Base-by-base conservation (phyloP, 345 rosid species). In the Camelina sativa region DNA sequence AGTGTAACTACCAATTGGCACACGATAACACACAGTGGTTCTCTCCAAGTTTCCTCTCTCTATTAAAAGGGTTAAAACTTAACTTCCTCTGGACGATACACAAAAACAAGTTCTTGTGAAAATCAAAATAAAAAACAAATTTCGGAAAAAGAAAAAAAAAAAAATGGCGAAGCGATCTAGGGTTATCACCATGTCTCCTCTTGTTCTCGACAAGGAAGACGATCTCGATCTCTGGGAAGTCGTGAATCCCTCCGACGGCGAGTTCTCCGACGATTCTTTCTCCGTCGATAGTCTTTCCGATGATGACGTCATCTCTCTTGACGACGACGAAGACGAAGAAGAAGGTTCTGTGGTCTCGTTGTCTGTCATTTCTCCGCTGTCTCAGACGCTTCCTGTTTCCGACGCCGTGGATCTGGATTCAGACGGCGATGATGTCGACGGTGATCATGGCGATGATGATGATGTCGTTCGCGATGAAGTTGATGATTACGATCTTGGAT, bases 161-260 rank as follows among this genome's bases (percentile, higher is more conserved):
- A 77, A 76, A 15, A 10, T 77, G 72, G 80, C 76, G 72, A 37
- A 8, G 0, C 66, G 40, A 77, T 57, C 75, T 20, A 62, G 71
- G 47, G 55, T 73, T 46, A 35, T 74, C 65, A 79, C 75, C 54
- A 79, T 77, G 80, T 71, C 72, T 56, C 72, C 80, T 56, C 72
- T 78, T 41, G 8, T 66, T 43, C 67, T 64, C 48, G 9, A 65
- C 73, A 19, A 57, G 7, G 72, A 58, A 65, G 63, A 30, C 9
- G 72, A 59, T 57, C 73, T 79, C 47, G 63, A 72, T 13, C 72
- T 69, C 35, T 84, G 87, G 87, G 85, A 84, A 76, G 64, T 84
- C 50, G 77, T 84, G 70, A 71, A 84, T 22, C 35, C 58, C 23
- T 80, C 77, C 10, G 87, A 84, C 4, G 80, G 79, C 66, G 84